Conservation (phyloP, 768 basidiomycete genomes). For the Serendipita sp. region DNA sequence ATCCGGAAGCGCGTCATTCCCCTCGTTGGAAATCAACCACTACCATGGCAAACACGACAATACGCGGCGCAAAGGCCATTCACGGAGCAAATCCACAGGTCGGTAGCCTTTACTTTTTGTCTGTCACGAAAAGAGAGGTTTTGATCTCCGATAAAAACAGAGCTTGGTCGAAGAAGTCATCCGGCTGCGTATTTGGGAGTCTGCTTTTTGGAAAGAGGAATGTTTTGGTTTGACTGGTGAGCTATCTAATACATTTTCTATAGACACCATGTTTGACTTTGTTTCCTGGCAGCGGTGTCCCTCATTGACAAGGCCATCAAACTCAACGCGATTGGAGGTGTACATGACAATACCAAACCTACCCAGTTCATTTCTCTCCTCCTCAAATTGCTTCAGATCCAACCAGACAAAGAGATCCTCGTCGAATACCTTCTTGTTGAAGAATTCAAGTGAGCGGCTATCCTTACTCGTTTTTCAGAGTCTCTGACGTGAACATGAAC, state of each 20-base stretch:
- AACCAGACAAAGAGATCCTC: slow-evolving; percentile 94
- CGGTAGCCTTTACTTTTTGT: slow-evolving; percentile 8
- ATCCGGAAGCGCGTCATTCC: no score
- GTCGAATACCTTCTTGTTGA: slow-evolving; percentile 91
- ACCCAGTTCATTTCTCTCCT: slow-evolving; percentile 88
- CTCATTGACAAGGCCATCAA: slow-evolving; percentile 89
- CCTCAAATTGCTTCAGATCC: slow-evolving; percentile 88
- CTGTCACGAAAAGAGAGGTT: neutral
- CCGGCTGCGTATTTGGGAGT: slow-evolving; percentile 90
- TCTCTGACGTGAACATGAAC: slow-evolving; percentile 10
- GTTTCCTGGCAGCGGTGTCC: slow-evolving; percentile 48
- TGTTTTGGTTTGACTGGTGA: slow-evolving; percentile 91
- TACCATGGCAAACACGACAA: slow-evolving; percentile 84
- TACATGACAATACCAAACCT: slow-evolving; percentile 88
- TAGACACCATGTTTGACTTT: neutral
- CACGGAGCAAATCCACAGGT: slow-evolving; percentile 98
- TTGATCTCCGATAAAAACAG: slow-evolving; percentile 28
- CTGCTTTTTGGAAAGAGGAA: slow-evolving; percentile 93
- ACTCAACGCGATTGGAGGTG: slow-evolving; percentile 72
- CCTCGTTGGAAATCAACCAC: slow-evolving; percentile 13
- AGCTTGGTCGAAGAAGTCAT: slow-evolving; percentile 93
- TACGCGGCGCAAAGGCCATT: slow-evolving; percentile 71
- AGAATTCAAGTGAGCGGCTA: slow-evolving; percentile 89
- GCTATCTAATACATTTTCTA: slow-evolving; percentile 16
- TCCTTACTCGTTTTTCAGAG: no score